Percentiles rank a stretch among this genome's conserved stretches.
Conservation (phyloP, 31 red algal species). For the Endocladia muricata region DNA sequence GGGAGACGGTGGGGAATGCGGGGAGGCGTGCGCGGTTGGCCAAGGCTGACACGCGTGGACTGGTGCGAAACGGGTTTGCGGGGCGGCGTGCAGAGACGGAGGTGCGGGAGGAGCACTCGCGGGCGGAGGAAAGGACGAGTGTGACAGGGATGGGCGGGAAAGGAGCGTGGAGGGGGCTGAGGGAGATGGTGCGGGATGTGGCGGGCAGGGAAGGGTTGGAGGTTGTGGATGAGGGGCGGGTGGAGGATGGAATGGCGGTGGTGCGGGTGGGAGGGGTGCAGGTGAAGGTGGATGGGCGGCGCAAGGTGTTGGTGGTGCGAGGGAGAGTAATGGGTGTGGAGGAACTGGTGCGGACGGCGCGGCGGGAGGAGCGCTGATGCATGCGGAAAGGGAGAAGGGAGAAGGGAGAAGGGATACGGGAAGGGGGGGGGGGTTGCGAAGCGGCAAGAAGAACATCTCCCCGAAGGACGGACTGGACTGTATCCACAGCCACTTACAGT, state of each 20-base stretch:
- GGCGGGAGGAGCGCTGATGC: too few species aligned
- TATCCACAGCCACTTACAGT: too few species aligned
- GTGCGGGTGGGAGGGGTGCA: conserved; percentile 26
- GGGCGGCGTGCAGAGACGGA: not conserved
- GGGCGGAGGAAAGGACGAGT: not conserved
- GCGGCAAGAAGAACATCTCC: too few species aligned
- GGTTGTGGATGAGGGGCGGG: conserved; percentile 19
- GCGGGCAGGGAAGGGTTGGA: conserved; percentile 31
- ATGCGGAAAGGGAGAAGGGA: too few species aligned
- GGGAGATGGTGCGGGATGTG: conserved; percentile 31
- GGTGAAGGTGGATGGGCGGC: conserved; percentile 22
- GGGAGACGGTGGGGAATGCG: not conserved
- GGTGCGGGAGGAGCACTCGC: not conserved
- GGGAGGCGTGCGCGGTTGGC: conserved; percentile 4
- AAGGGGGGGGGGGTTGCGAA: too few species aligned
- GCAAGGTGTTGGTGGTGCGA: conserved; percentile 23
- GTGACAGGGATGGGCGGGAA: not conserved
- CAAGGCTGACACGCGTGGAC: conserved; percentile 7
- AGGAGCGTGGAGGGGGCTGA: conserved; percentile 12
- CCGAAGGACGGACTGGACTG: too few species aligned
- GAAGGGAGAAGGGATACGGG: too few species aligned
- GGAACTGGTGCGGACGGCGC: too few species aligned
- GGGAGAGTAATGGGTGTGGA: too few species aligned
- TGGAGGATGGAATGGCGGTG: conserved; percentile 12
- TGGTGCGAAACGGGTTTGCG: conserved; percentile 34